These are phyloP conservation scores for Linum tenue DNA, from an alignment of 345 rosid genomes.

Conservation along the genomic window DNA sequence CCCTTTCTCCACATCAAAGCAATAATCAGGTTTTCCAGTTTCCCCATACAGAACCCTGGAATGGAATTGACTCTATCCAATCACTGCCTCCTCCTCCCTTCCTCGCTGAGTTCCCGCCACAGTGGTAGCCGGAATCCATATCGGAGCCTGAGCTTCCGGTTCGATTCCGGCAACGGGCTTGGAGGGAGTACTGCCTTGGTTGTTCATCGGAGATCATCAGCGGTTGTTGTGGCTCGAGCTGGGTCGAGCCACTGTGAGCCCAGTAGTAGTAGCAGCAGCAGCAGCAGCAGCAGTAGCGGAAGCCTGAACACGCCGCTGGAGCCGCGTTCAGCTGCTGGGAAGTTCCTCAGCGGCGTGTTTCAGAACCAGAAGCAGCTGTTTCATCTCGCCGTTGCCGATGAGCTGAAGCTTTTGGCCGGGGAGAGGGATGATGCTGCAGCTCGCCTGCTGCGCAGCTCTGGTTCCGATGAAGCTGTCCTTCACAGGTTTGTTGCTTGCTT, in stretches of 20 bases:
- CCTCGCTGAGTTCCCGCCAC: not conserved
- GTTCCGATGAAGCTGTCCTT: constrained; percentile 66
- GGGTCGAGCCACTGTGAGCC: constrained; percentile 74
- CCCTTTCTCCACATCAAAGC: not conserved
- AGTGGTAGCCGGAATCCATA: not conserved
- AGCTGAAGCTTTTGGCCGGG: constrained; percentile 55
- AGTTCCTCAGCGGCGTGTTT: constrained; percentile 57
- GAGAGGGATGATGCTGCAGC: constrained; percentile 48
- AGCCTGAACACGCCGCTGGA: constrained; percentile 79
- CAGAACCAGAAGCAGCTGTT: constrained; percentile 67
- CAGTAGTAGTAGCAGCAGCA: constrained; percentile 7
- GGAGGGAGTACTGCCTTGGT: not conserved
- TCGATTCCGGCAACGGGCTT: not conserved
- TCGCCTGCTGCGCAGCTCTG: constrained; percentile 54
- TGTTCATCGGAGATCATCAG: not conserved
- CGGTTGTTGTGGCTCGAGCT: constrained; percentile 33
- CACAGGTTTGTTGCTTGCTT: constrained; percentile 44
- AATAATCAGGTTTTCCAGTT: not conserved
- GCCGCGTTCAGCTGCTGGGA: constrained; percentile 61
- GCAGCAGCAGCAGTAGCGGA: constrained; percentile 26
- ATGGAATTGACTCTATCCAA: not conserved
- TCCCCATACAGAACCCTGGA: not conserved
- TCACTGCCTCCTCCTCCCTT: not conserved
- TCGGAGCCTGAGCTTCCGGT: not conserved
- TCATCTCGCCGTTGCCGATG: constrained; percentile 63